A percentile compares a stretch with the other conserved stretches of the same genome.
These are phyloP conservation scores for Apodospora peruviana DNA, from an alignment of 495 filamentous ascomycete genomes.

Conservation along the genomic window DNA sequence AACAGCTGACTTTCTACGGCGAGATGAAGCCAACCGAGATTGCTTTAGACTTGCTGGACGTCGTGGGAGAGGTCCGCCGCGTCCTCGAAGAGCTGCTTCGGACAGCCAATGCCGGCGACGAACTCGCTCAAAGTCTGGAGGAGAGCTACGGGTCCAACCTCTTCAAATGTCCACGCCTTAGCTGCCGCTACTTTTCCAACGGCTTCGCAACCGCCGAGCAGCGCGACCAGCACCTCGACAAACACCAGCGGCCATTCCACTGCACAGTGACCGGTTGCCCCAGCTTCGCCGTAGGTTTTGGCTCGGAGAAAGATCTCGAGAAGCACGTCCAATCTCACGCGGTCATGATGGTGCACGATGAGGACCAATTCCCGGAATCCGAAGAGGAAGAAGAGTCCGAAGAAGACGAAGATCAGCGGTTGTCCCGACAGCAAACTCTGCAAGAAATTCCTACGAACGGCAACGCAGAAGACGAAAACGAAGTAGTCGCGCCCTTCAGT, in stretches of 20 bases:
- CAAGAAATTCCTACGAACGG: not conserved
- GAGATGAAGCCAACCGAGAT: not conserved
- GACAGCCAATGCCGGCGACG: not conserved
- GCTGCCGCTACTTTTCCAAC: conserved; percentile 35
- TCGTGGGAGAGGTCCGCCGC: not conserved
- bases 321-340: conserved; percentile 23
- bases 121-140: conserved; percentile 9
- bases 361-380: not conserved
- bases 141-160: conserved; percentile 29
- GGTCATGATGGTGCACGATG: conserved; percentile 6
- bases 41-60: conserved; percentile 2
- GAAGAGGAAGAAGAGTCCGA: not conserved
- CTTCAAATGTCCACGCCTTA: conserved; percentile 37
- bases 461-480: not conserved
- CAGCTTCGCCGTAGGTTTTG: conserved; percentile 25
- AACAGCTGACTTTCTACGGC: not conserved
- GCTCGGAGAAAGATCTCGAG: conserved; percentile 29
- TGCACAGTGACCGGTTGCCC: conserved; percentile 29
- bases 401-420: too few species aligned
- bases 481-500: not conserved
- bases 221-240: conserved; percentile 27
- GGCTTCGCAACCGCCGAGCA: conserved; percentile 26
- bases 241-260: conserved; percentile 35
- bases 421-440: too few species aligned
- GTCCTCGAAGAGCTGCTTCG: not conserved